These are phyloP conservation scores for Excoecaria cochinchinensis DNA, from an alignment of 345 rosid genomes.

Conservation along the genomic window DNA sequence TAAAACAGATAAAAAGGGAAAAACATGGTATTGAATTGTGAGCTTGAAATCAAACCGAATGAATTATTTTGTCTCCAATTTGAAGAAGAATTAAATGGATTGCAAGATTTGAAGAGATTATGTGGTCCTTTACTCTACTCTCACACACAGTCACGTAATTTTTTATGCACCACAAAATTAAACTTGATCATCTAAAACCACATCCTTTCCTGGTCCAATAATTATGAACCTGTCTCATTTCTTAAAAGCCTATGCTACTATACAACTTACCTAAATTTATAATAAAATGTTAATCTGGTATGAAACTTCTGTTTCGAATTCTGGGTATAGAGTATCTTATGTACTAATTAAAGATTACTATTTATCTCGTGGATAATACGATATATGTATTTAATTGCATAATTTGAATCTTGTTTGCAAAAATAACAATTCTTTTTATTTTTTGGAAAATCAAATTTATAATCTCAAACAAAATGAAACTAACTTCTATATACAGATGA, in stretches of 20 bases:
- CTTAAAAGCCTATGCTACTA: not conserved
- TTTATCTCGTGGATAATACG: too few species aligned
- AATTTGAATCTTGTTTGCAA: too few species aligned
- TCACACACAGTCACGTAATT: not conserved
- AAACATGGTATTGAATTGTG: not conserved
- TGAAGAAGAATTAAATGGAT: constrained; percentile 14
- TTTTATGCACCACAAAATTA: constrained; percentile 23
- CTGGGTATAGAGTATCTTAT: too few species aligned
- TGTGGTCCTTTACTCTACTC: constrained; percentile 32
- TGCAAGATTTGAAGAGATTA: constrained; percentile 35
- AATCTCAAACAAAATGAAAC: too few species aligned
- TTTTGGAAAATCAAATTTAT: too few species aligned
- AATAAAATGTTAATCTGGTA: too few species aligned
- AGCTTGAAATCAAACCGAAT: constrained; percentile 7
- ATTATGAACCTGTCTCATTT: constrained; percentile 1
- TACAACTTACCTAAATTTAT: not conserved
- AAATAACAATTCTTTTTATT: too few species aligned
- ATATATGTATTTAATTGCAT: too few species aligned
- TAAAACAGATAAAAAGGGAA: not conserved
- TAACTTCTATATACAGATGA: too few species aligned
- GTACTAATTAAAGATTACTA: too few species aligned
- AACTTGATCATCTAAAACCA: not conserved
- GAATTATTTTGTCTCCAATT: constrained; percentile 27
- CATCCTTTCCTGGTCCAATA: constrained; percentile 24
- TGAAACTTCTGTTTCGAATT: too few species aligned